phyloP scores from a whole-genome alignment of 148 eudicot genomes.

The Polygonum maritimum region DNA sequence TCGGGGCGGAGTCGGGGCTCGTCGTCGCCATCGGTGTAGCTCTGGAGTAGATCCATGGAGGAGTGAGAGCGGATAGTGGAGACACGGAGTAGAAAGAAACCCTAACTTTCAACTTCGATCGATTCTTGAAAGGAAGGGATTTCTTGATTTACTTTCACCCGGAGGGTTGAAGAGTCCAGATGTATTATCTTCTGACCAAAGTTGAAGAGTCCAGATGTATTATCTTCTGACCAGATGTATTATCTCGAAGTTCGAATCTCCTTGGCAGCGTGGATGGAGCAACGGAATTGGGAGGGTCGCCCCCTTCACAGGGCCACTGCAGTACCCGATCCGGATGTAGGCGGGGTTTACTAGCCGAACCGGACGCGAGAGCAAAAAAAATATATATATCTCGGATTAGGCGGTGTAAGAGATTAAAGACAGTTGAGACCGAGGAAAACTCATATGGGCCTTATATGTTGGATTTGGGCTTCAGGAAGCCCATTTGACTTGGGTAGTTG shows the following conservation, averaged over 20 bases:
- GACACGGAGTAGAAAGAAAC: background rate
- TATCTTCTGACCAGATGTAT: too few relatives aligned
- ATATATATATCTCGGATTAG: background rate
- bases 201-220: too few relatives aligned
- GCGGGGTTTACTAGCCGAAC: too few relatives aligned
- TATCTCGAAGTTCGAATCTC: too few relatives aligned
- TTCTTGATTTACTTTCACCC: too few relatives aligned
- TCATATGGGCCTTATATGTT: background rate
- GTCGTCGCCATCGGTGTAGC: conserved; percentile 9
- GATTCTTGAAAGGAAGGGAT: background rate
- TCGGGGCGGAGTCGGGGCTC: background rate
- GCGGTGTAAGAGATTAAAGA: background rate
- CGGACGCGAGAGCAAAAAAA: too few relatives aligned
- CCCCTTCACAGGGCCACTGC: too few relatives aligned
- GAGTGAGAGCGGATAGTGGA: background rate
- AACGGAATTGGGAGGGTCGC: too few relatives aligned
- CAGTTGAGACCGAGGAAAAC: background rate
- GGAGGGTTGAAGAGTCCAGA: background rate
- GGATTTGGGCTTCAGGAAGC: background rate
- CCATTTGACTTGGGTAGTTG: too few relatives aligned
- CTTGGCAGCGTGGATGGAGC: too few relatives aligned
- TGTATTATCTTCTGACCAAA: too few relatives aligned
- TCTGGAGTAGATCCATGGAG: conserved; percentile 23
- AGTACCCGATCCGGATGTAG: too few relatives aligned
- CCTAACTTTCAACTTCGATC: background rate